Evolutionary conservation across 352 stramenopile genomes (phyloP), one percentile per base, ranked within the genome.

Genomic region (Pythium rishiriense): DNA sequence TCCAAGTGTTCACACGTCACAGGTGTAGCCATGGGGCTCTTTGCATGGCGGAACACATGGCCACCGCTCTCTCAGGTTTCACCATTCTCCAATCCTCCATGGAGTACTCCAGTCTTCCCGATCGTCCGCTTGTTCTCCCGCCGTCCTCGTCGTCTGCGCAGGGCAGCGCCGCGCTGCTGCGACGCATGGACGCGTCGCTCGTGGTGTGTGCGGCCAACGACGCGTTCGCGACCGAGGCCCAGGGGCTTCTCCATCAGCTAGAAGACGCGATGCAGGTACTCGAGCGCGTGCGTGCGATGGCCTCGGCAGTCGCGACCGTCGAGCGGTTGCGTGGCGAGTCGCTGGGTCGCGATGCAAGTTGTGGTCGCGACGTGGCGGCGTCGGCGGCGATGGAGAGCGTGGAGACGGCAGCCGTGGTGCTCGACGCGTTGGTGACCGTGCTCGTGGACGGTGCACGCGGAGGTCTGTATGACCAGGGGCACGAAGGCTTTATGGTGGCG

Each of bases 161-260:
- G 28, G 54, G 54, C 25, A 49, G 54, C n/a, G 41, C 41, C 9
- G 42, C 29, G 55, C 45, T 54, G 28, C 45, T 62, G 3, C 25
- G 17, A 3, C 14, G 45, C 43, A 55, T 62, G 55, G 55, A 62
- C 29, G 21, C 33, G 55, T 43, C 55, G 29, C 42, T 62, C 42
- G 39, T 61, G 37, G 29, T 26, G 28, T 14, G 9, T 2, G 54
- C 41, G 10, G 42, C 39, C 24, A 42, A 52, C 42, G 54, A 45
- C 5, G 54, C 39, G 54, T 17, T 61, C 22, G 41, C 39, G 19
- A 9, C 22, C 19, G 54, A 61, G 28, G 24, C 28, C 22, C 12
- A 0, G 2, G n/a, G 6, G 39, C 25, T 61, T 8, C 54, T 22
- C 14, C 12, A 25, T 22, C 22, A 53, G 26, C 42, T 61, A 41